Base-by-base conservation (phyloP, 768 basidiomycete genomes). In the Hericium coralloides region DNA sequence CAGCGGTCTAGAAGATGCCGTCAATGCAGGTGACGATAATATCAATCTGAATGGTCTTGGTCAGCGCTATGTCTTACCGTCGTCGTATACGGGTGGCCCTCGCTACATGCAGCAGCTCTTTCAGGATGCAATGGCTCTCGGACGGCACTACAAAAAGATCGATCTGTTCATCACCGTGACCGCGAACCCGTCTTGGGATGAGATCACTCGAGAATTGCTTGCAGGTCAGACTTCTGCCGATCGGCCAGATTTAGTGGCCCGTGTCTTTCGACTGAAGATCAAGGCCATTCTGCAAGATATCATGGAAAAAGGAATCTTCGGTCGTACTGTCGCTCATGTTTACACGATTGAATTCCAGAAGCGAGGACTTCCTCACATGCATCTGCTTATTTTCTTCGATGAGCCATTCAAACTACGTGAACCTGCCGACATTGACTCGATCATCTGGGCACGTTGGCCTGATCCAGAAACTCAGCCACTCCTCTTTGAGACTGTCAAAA, bases 341-440 rank as follows among this genome's bases (percentile, higher is more conserved):
- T 79, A 79, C 55, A 75, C 73, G 10, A 80, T 81, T 52, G 78
- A 85, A 58, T 83, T 81, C 61, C 81, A 83, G 62, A 83, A 83
- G 58, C 64, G 76, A 0, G 78, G 79, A 0, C 73, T 84, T 0
- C 80, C 80, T 23, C 80, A 83, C 59, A 74, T 76, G 61, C 82
- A 84, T 63, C 59, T 76, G 10, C 61, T 83, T 1, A 65, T 83
- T 47, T 75, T 77, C 57, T 63, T 83, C 0, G 37, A 68, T 0
- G 48, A 68, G 0, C 52, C 52, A 0, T 38, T 65, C 56, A 76
- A 76, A 55, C 64, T 80, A 2, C 26, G 22, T 0, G 69, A 66
- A 12, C 65, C 74, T 4, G 66, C 64, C 7, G 67, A 71, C 18
- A 65, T 83, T 7, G 74, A 82, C 59, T 58, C 62, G 17, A 51